Evolutionary conservation across 2,329 filamentous ascomycete genomes (phyloP), one percentile per base, ranked within the genome.

Genomic region (Trichoderma polysporum): DNA sequence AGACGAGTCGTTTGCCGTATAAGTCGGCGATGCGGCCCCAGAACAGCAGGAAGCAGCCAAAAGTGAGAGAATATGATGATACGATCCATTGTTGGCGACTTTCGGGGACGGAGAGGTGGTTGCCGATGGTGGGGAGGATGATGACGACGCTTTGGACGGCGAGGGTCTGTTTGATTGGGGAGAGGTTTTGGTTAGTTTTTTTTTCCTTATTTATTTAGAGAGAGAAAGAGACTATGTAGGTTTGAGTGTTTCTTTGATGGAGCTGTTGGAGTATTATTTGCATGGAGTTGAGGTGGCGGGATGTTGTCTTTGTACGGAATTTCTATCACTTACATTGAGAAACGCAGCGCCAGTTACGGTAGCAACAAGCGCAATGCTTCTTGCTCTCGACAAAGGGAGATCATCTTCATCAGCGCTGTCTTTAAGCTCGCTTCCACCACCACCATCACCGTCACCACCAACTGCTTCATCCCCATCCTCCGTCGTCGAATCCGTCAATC

Each of bases 1-100:
- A 91, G 69, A 91, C 88, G 52, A 83, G 78, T 9, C 88, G 83
- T 74, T 89, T 89, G 65, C 88, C 88, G 69, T 88, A 90, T 52
- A 91, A 83, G 74, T 91, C 88, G 65, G 86, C 89, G 25, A 91
- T 83, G 22, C 88, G 82, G 29, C 88, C 89, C 88, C 88, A 91
- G 15, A 91, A 80, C 17, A 91, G 78, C 29, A 91, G 77, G 72
- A 91, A 90, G 75, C 88, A 90, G 54, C 88, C 88, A 71, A 91
- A 91, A 0, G 87, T 82, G 17, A 91, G 82, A 4, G 85, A 82
- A 73, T 91, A 91, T 0, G 88, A 85, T 0, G 88, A 90, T 0
- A 91, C 80, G 68, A 91, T 82, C 88, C 88, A 91, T 77, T 90
- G 88, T 66, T 86, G 81, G 17, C 87, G 81, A 29, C 82, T 82